Percentiles rank a stretch among this genome's conserved stretches.
Conservation (phyloP, 2,329 filamentous ascomycete species). For the Epichloe gansuensis region DNA sequence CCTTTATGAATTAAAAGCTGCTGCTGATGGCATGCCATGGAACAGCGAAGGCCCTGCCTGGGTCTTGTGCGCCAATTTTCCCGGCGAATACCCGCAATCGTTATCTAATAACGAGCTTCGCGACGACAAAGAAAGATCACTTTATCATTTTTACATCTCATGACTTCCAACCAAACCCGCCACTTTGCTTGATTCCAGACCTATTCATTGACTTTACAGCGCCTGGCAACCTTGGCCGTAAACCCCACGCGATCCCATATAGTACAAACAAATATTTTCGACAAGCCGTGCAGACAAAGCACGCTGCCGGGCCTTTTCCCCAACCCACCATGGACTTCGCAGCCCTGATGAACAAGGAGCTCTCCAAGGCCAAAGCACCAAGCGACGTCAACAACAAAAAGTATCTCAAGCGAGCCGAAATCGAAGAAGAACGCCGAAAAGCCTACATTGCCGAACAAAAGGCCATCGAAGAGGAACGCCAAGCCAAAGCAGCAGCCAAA, state of each 20-base stretch:
- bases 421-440: constrained; percentile 69
- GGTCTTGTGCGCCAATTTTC: constrained; percentile 6
- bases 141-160: no score
- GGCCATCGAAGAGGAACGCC: constrained; percentile 56
- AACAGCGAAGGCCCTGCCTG: neutral
- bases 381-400: constrained; percentile 44
- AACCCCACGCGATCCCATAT: neutral
- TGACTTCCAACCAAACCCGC: no score
- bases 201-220: no score
- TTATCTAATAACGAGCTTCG: constrained; percentile 6
- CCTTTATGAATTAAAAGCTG: neutral
- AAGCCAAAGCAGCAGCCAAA: constrained; percentile 60
- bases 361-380: constrained; percentile 61
- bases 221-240: no score
- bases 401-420: constrained; percentile 72
- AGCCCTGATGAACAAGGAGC: constrained; percentile 82
- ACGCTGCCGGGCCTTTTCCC: neutral
- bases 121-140: neutral
- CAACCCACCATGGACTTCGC: constrained; percentile 75
- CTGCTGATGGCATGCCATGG: no score
- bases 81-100: constrained; percentile 18
- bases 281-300: neutral
- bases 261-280: no score
- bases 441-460: constrained; percentile 75
- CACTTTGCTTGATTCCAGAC: no score